Evolutionary conservation across 345 rosid genomes (phyloP), one percentile per base, ranked within the genome.

Genomic region (Murraya koenigii): DNA sequence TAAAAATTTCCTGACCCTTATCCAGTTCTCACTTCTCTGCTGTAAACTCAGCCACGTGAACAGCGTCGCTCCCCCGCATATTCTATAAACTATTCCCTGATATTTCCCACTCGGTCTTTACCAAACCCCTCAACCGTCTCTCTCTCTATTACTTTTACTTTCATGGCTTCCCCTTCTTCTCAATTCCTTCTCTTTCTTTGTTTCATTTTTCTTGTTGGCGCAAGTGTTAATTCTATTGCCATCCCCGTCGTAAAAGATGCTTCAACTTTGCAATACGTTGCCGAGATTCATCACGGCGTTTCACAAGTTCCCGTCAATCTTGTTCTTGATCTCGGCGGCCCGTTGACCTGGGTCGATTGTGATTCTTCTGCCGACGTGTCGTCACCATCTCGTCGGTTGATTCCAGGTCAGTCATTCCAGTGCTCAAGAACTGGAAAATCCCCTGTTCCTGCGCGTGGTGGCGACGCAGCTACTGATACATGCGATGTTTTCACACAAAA

Each of bases 261-360:
- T 15, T 75, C 88, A 6, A 88, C 92, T 56, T 86, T 83, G 41
- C 97, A 93, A 75, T 95, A 90, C 86, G 47, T 93, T 54, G 78
- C 97, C 71, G 72, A 67, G 39, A 82, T 88, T 80, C 75, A 60
- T 35, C 87, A 49, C 23, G 90, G 88, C 7, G 77, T 52, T 71
- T 74, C 88, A 0, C 71, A 59, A 7, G 49, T 9, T 6, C 84
- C 92, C 32, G 33, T 80, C 62, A 71, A 83, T 5, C 91, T 90
- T 39, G 88, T 90, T 14, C 49, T 93, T 6, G 97, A 93, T 84
- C 91, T 93, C 28, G 80, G 82, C 33, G 88, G 91, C 58, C 69
- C 88, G 2, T 76, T 83, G 75, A 77, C 87, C 36, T 93, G 97
- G 97, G 47, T 83, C 23, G 86, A 87, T 68, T 88, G 92, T 76